These are phyloP conservation scores for Malbranchea cinnamomea DNA, from an alignment of 2,329 filamentous ascomycete species.

Conservation along the genomic window DNA sequence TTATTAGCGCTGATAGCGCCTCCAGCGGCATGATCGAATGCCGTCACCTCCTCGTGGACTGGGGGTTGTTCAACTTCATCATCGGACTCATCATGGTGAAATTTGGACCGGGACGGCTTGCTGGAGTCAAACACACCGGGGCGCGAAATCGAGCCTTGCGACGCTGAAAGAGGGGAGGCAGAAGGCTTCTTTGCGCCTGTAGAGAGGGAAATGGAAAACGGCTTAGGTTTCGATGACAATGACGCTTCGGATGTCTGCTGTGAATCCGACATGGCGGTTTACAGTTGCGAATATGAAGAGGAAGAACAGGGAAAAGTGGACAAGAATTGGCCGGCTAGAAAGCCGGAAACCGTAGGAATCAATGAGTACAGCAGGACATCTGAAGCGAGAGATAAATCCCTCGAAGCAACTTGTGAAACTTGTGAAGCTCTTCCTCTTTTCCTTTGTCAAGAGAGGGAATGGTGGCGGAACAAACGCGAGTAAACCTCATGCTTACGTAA, in stretches of 20 bases:
- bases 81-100: slow-evolving; percentile 30
- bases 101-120: slow-evolving; percentile 3
- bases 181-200: slow-evolving; percentile 14
- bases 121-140: neutral
- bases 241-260: too few relatives aligned
- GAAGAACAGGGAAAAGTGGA: neutral
- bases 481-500: too few relatives aligned
- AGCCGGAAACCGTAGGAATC: too few relatives aligned
- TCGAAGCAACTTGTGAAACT: neutral
- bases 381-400: neutral
- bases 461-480: too few relatives aligned
- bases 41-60: slow-evolving; percentile 33
- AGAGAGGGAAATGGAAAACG: slow-evolving; percentile 28
- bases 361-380: too few relatives aligned
- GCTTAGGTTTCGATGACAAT: slow-evolving; percentile 21
- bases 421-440: neutral
- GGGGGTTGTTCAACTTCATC: slow-evolving; percentile 24
- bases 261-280: slow-evolving; percentile 8
- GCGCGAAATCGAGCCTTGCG: slow-evolving; percentile 12
- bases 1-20: slow-evolving; percentile 26
- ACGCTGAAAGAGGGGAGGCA: slow-evolving; percentile 14
- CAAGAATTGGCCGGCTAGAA: too few relatives aligned
- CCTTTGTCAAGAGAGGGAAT: too few relatives aligned
- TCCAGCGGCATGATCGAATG: slow-evolving; percentile 35
- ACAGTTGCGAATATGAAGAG: neutral